Conservation (phyloP, 805 yeast species). For the Candida methanosorbosa region DNA sequence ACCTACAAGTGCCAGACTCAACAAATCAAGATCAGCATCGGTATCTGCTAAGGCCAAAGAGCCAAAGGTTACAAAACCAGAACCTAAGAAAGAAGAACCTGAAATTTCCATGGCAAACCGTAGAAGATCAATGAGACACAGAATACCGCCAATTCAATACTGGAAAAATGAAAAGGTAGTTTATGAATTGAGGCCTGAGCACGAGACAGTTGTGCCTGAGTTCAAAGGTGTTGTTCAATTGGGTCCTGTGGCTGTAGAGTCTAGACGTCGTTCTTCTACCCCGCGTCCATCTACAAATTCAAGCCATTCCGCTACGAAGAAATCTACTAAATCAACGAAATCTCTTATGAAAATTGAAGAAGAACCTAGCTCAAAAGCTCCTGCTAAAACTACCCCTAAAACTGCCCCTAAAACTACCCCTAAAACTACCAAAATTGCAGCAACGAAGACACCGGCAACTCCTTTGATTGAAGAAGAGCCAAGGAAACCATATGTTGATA, state of each 20-base stretch:
- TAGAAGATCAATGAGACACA: conserved; percentile 61
- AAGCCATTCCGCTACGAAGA: neutral
- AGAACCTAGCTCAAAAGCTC: neutral
- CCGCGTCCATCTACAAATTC: neutral
- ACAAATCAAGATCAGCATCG: neutral
- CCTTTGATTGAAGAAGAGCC: neutral
- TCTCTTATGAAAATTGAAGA: neutral
- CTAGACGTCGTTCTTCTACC: no score
- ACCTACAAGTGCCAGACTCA: conserved; percentile 1
- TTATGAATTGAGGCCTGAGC: conserved; percentile 36
- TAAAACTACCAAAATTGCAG: neutral
- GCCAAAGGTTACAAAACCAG: neutral
- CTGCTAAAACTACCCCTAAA: neutral
- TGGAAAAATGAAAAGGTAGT: conserved; percentile 80
- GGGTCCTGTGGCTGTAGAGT: conserved; percentile 9
- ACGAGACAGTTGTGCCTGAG: conserved; percentile 45
- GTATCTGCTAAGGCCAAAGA: neutral
- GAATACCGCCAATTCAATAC: conserved; percentile 64
- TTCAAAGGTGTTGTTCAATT: conserved; percentile 51
- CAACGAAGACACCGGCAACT: no score
- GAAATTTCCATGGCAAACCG: conserved; percentile 17
- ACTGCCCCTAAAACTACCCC: neutral
- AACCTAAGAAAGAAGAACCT: neutral
- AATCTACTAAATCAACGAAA: neutral
- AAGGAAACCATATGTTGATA: neutral